Evolutionary conservation across 2,329 filamentous ascomycete species (phyloP), one percentile per base, ranked within the genome.

Genomic region (Aspergillus niger): DNA sequence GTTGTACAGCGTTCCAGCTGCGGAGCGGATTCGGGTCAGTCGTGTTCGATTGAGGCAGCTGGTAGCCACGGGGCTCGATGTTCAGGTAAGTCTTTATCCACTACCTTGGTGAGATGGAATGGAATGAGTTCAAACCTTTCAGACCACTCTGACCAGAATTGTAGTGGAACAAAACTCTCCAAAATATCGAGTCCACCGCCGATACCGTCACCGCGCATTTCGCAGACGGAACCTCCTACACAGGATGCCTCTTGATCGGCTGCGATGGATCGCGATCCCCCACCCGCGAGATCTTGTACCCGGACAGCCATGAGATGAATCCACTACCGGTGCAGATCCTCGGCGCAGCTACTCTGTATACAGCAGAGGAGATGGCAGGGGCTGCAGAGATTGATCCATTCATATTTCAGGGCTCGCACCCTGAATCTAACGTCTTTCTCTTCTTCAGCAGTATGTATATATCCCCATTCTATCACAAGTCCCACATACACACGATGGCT

Each of bases 371-470:
- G 41, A 76, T 82, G 17, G 69, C 71, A 1, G 76, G 78, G 0
- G 74, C 85, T 2, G 74, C 75, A 5, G 72, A 72, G 1, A 76
- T 85, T 0, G 84, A 87, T 56, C 80, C 84, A 0, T 83, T 81
- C 44, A 83, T 86, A 53, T 77, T 86, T 20, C 83, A 86, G 54
- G 84, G 84, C 0, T 78, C 79, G 0, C 79, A 85, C 39, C 83
- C 84, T 0, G 70, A 76, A 26, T 81, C 83, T 3, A 77, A 83
- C 44, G 77, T 78, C 0, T 86, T 82, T 66, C 68, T 84, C 17
- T 87, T 82, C 66, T 81, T 85, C 59, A 84, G 82, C 55, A 72
- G 81, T 83, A 65, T 59, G 78, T 68, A 20, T 10, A 4, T 8
- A 5, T 15, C 17, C 3, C 8, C 28, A 8, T 43, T 3, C n/a